Percentiles rank a stretch among this genome's conserved stretches.
phyloP scores from a whole-genome alignment of 2,329 filamentous ascomycete genomes.

The Diaporthe citriasiana region DNA sequence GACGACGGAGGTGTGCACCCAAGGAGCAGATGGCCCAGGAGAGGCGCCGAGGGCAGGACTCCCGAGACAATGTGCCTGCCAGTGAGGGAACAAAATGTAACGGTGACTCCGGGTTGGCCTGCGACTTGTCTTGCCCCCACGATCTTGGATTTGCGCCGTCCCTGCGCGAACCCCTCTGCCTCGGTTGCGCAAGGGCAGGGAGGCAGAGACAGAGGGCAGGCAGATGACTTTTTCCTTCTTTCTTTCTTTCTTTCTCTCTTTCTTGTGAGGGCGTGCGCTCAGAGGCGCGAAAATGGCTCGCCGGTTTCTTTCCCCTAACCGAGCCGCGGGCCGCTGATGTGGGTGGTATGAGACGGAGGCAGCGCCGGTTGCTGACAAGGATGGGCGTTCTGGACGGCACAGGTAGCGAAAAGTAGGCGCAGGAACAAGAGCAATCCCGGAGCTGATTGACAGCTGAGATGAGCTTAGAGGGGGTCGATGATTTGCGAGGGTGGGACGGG shows the following conservation, averaged over 20 bases:
- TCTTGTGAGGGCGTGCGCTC: background rate
- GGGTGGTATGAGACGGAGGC: slow-evolving; percentile 24
- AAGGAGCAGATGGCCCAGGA: slow-evolving; percentile 16
- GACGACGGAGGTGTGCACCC: slow-evolving; percentile 28
- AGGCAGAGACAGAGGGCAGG: slow-evolving; percentile 14
- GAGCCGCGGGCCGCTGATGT: slow-evolving; percentile 12
- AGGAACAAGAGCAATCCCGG: background rate
- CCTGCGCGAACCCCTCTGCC: slow-evolving; percentile 3
- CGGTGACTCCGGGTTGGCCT: slow-evolving; percentile 5
- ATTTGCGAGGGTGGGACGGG: background rate
- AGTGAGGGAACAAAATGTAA: slow-evolving; percentile 14
- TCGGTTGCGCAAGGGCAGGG: slow-evolving; percentile 26
- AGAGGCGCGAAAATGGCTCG: slow-evolving; percentile 28
- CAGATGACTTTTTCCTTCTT: too few species aligned
- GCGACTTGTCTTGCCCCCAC: slow-evolving; percentile 21
- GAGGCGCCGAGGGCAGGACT: slow-evolving; percentile 5
- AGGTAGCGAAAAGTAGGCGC: background rate
- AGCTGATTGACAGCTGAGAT: background rate
- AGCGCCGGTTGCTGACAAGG: slow-evolving; percentile 20
- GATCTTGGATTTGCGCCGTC: slow-evolving; percentile 9
- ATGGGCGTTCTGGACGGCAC: slow-evolving; percentile 8
- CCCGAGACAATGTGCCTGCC: slow-evolving; percentile 33
- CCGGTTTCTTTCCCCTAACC: slow-evolving; percentile 7
- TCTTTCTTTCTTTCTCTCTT: too few species aligned
- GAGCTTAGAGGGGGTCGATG: background rate